Conservation (phyloP, 1,284 basidiomycete species). For the Cutaneotrichosporon dermatis region DNA sequence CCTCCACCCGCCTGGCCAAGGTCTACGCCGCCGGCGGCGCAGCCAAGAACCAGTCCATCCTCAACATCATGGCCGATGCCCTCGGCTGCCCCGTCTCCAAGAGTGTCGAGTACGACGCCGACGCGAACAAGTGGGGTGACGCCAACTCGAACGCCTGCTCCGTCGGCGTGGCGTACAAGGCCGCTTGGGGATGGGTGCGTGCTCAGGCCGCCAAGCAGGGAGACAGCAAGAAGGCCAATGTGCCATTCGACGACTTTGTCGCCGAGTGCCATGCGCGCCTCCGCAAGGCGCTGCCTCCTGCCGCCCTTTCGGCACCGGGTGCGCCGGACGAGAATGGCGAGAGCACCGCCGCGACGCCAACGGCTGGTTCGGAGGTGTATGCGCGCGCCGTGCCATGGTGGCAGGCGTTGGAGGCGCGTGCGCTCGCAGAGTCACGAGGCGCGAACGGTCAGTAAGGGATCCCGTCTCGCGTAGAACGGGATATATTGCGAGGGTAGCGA, state of each 20-base stretch:
- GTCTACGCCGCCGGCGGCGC: slow-evolving; percentile 78
- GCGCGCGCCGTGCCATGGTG: slow-evolving; percentile 27
- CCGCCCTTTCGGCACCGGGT: slow-evolving; percentile 20
- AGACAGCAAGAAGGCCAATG: not conserved
- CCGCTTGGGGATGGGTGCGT: slow-evolving; percentile 44
- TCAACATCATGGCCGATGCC: slow-evolving; percentile 71
- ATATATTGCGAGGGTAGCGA: too few relatives aligned
- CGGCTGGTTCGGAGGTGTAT: slow-evolving; percentile 21
- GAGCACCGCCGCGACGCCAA: slow-evolving; percentile 28
- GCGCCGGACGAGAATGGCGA: slow-evolving; percentile 29
- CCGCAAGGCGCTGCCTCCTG: slow-evolving; percentile 30
- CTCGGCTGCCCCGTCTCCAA: slow-evolving; percentile 65
- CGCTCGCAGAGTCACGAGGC: slow-evolving; percentile 9
- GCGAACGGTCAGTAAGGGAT: not conserved
- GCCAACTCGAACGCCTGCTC: slow-evolving; percentile 44
- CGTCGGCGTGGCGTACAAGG: slow-evolving; percentile 46
- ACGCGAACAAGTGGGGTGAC: slow-evolving; percentile 23
- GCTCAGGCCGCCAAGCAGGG: not conserved
- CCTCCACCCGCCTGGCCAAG: slow-evolving; percentile 54
- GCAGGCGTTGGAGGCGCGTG: slow-evolving; percentile 28
- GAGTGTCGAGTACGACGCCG: slow-evolving; percentile 31
- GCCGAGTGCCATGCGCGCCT: slow-evolving; percentile 16
- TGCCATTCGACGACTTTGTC: slow-evolving; percentile 17
- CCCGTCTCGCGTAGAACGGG: too few relatives aligned
- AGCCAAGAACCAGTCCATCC: slow-evolving; percentile 67